phyloP scores from a whole-genome alignment of 371 early-diverging fungal species.

The Mucor mucedo region DNA sequence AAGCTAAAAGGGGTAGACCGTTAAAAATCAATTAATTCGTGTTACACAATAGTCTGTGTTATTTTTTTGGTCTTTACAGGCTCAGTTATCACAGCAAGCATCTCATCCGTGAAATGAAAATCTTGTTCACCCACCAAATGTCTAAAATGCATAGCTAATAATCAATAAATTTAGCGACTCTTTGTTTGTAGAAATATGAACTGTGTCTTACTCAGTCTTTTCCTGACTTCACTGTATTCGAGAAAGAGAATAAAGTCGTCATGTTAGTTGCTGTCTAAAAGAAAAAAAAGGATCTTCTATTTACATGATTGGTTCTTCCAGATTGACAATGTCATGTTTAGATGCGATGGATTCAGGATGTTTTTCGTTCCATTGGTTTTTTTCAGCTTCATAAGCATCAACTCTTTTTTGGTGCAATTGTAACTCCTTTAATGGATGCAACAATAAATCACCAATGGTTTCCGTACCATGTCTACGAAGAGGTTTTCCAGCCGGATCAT shows the following conservation, averaged over 20 bases:
- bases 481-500: conserved; percentile 44
- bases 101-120: conserved; percentile 39
- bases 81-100: conserved; percentile 26
- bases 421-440: conserved; percentile 44
- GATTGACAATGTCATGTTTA: conserved; percentile 2
- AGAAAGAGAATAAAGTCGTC: conserved; percentile 4
- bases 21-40: not conserved
- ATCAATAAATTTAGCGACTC: not conserved
- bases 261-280: not conserved
- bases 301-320: conserved; percentile 20
- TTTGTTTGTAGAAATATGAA: not conserved
- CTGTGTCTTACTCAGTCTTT: conserved; percentile 17
- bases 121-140: conserved; percentile 49
- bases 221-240: conserved; percentile 10
- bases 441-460: conserved; percentile 49
- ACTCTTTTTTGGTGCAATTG: conserved; percentile 42
- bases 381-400: conserved; percentile 42
- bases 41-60: not conserved
- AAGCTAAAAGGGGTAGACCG: conserved; percentile 18
- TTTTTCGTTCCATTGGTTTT: conserved; percentile 37
- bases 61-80: conserved; percentile 32
- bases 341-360: conserved; percentile 36
- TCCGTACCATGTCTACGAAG: conserved; percentile 45
- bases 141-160: conserved; percentile 48
- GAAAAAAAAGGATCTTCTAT: conserved; percentile 2